These are phyloP conservation scores for Naganishia onofrii DNA, from an alignment of 768 basidiomycete genomes.

Conservation along the genomic window DNA sequence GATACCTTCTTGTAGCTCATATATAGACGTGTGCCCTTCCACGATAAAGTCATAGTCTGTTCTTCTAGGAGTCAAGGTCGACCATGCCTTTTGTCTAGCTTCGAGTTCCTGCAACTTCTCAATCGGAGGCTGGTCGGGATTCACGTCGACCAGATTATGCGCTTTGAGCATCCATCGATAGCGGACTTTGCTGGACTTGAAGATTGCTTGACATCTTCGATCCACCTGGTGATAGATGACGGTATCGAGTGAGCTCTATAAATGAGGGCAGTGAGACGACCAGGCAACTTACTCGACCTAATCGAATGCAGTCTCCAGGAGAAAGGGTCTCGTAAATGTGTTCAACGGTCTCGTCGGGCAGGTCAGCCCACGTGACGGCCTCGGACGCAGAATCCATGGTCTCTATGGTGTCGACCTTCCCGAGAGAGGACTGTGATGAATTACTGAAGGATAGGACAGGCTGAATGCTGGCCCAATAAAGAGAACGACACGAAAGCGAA, in stretches of 20 bases:
- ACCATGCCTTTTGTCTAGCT: constrained; percentile 18
- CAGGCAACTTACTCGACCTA: background rate
- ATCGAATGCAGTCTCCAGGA: constrained; percentile 5
- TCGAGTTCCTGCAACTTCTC: constrained; percentile 18
- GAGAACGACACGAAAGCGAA: background rate
- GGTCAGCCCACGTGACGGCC: constrained; percentile 7
- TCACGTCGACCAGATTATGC: constrained; percentile 18
- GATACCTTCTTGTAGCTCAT: constrained; percentile 50
- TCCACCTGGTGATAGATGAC: background rate
- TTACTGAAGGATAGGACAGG: background rate
- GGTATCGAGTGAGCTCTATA: background rate
- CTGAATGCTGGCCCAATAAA: background rate
- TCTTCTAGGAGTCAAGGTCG: constrained; percentile 11
- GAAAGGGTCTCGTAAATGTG: constrained; percentile 7
- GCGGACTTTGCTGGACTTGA: constrained; percentile 23
- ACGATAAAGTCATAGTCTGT: constrained; percentile 7
- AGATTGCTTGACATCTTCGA: constrained; percentile 12
- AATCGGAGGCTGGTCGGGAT: background rate
- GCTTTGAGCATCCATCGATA: constrained; percentile 17
- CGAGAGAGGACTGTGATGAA: background rate
- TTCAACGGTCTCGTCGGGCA: constrained; percentile 14
- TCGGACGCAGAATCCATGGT: background rate
- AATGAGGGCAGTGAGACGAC: background rate
- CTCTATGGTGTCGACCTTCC: background rate
- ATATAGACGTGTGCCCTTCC: constrained; percentile 43